Conservation (phyloP, 2,329 filamentous ascomycete species). For the Aotearoamyces nothofagi region DNA sequence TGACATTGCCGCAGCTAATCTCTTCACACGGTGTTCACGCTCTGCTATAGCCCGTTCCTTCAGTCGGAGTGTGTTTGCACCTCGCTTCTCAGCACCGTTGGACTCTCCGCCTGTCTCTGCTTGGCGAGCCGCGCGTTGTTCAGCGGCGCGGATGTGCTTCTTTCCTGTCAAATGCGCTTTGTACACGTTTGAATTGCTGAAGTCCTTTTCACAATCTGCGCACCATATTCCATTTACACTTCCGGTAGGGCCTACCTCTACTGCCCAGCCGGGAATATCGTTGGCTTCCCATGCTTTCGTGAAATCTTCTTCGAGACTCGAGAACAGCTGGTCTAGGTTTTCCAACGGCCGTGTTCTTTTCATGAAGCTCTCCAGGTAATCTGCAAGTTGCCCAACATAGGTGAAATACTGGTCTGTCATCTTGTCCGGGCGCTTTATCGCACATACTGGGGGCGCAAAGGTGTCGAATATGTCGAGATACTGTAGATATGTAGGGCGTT, state of each 20-base stretch:
- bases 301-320: constrained; percentile 70
- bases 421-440: constrained; percentile 69
- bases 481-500: constrained; percentile 77
- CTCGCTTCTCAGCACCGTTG: constrained; percentile 15
- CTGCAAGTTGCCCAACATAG: constrained; percentile 67
- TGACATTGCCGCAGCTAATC: constrained; percentile 68
- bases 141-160: constrained; percentile 79
- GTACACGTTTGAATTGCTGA: constrained; percentile 91
- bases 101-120: constrained; percentile 20
- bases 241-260: constrained; percentile 24
- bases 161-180: constrained; percentile 78
- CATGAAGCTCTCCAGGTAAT: constrained; percentile 82
- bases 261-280: constrained; percentile 64
- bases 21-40: constrained; percentile 70
- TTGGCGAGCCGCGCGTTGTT: constrained; percentile 39
- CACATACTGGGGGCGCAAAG: constrained; percentile 59
- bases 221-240: constrained; percentile 66
- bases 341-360: constrained; percentile 73
- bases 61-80: constrained; percentile 30
- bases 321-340: constrained; percentile 65
- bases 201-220: constrained; percentile 82
- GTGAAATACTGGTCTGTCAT: constrained; percentile 84
- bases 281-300: constrained; percentile 69
- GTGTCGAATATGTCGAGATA: constrained; percentile 86
- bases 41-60: constrained; percentile 88